A percentile compares a stretch with the other conserved stretches of the same genome.
These are phyloP conservation scores for Aureobasidium melanogenum DNA, from an alignment of 2,329 filamentous ascomycete genomes.

Conservation along the genomic window DNA sequence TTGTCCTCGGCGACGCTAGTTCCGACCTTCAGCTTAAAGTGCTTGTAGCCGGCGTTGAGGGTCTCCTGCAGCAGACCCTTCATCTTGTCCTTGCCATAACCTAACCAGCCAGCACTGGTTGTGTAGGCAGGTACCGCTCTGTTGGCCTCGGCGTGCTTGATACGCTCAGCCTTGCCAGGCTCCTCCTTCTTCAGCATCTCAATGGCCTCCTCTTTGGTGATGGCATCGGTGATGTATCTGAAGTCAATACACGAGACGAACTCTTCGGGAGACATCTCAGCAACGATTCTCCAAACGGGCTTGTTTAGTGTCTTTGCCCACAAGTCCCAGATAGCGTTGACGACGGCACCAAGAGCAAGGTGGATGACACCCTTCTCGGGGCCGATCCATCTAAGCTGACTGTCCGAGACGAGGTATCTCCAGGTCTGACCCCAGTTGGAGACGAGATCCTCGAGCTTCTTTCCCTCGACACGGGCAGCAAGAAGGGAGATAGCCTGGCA, in stretches of 20 bases:
- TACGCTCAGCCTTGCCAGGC: slow-evolving; percentile 58
- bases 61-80: slow-evolving; percentile 64
- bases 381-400: slow-evolving; percentile 85
- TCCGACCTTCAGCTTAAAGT: slow-evolving; percentile 91
- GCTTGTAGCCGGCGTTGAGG: slow-evolving; percentile 63
- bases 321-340: slow-evolving; percentile 92
- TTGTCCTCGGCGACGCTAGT: slow-evolving; percentile 63
- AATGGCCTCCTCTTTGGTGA: slow-evolving; percentile 77
- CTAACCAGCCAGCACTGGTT: slow-evolving; percentile 85
- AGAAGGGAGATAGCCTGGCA: slow-evolving; percentile 75
- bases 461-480: slow-evolving; percentile 64
- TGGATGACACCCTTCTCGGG: slow-evolving; percentile 93
- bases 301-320: slow-evolving; percentile 82
- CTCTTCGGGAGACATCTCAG: slow-evolving; percentile 83
- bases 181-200: slow-evolving; percentile 58
- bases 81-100: slow-evolving; percentile 84
- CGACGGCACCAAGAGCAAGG: slow-evolving; percentile 77
- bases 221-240: slow-evolving; percentile 87
- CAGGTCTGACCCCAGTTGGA: slow-evolving; percentile 80
- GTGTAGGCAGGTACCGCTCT: slow-evolving; percentile 83
- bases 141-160: slow-evolving; percentile 64
- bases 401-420: slow-evolving; percentile 85
- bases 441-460: slow-evolving; percentile 67
- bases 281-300: slow-evolving; percentile 83
- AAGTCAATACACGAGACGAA: slow-evolving; percentile 87